Conservation (phyloP, 2,329 filamentous ascomycete species). For the Cladophialophora psammophila region DNA sequence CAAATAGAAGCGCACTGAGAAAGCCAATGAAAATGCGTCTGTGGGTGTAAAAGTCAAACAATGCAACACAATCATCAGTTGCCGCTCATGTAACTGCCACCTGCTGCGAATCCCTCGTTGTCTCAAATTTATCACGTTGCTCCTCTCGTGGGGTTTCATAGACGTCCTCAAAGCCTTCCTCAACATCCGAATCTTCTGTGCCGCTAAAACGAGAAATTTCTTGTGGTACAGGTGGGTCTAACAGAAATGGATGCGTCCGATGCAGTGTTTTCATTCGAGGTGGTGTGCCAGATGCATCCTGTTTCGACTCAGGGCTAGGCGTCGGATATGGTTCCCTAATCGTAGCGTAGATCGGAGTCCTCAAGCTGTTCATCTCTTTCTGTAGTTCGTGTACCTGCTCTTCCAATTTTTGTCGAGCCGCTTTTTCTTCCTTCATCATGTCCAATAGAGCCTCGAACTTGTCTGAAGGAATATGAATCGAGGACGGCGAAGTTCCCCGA, state of each 20-base stretch:
- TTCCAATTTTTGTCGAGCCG: conserved; percentile 55
- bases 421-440: conserved; percentile 55
- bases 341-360: conserved; percentile 37
- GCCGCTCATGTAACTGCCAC: conserved; percentile 6
- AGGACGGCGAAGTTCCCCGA: conserved; percentile 32
- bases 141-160: conserved; percentile 39
- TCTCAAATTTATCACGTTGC: conserved; percentile 36
- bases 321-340: conserved; percentile 38
- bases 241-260: conserved; percentile 31
- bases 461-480: conserved; percentile 47
- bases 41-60: neutral
- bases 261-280: conserved; percentile 29
- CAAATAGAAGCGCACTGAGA: neutral
- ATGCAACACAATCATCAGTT: neutral
- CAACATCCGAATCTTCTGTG: conserved; percentile 37
- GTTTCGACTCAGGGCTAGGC: conserved; percentile 35
- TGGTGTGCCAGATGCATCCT: conserved; percentile 18
- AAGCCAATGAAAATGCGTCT: conserved; percentile 1
- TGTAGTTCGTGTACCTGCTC: conserved; percentile 52
- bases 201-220: conserved; percentile 40
- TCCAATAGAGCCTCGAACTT: conserved; percentile 57
- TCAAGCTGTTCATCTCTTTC: conserved; percentile 45
- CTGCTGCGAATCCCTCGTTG: conserved; percentile 26
- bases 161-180: conserved; percentile 35
- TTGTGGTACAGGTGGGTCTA: conserved; percentile 19